Conservation (phyloP, 2,329 filamentous ascomycete genomes). For the Paramyrothecium roridum region DNA sequence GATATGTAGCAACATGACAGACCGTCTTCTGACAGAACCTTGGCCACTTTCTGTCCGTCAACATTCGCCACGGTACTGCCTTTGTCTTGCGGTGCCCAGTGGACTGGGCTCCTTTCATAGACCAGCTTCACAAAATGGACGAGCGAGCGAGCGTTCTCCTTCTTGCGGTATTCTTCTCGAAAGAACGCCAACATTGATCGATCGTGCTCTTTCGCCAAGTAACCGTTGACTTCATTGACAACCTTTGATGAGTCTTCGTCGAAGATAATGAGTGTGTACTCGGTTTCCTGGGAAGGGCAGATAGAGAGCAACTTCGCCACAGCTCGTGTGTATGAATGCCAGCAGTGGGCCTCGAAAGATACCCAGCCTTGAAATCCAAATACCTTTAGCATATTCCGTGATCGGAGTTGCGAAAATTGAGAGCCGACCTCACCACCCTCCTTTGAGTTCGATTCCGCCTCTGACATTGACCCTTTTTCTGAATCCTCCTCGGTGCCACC, state of each 20-base stretch:
- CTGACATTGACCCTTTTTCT: constrained; percentile 6
- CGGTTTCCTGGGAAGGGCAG: background rate
- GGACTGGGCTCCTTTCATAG: no score
- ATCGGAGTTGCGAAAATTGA: no score
- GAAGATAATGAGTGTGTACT: constrained; percentile 10
- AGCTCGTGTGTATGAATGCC: constrained; percentile 14
- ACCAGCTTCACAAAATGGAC: no score
- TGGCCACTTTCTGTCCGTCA: no score
- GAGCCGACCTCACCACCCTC: constrained; percentile 6
- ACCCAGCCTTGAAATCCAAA: constrained; percentile 29
- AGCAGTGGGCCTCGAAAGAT: constrained; percentile 16
- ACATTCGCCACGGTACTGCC: no score
- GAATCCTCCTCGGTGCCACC: background rate
- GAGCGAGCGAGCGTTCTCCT: no score
- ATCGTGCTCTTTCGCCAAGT: background rate
- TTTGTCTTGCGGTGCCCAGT: no score
- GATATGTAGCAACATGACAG: constrained; percentile 9
- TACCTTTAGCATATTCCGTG: constrained; percentile 9
- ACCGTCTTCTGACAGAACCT: background rate
- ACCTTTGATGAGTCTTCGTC: background rate
- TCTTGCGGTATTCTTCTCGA: no score
- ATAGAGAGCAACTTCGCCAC: constrained; percentile 18
- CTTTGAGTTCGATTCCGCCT: background rate
- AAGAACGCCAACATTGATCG: constrained; percentile 3
- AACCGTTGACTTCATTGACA: constrained; percentile 4